Evolutionary conservation across 1,139 yeast genomes (phyloP).

Genomic region (Geotrichum carabidarum): DNA sequence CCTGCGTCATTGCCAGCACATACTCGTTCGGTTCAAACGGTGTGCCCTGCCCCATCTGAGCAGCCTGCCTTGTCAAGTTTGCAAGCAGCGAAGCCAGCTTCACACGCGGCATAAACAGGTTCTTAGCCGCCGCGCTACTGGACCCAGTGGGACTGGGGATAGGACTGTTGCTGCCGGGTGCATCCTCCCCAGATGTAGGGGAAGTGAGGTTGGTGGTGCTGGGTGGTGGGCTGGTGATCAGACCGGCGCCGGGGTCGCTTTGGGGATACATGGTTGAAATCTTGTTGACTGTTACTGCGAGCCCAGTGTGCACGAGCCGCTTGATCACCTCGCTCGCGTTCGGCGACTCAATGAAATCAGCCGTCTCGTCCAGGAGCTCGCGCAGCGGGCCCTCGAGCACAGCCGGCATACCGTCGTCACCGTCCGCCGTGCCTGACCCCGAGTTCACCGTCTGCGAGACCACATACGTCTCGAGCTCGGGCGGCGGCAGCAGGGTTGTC

Average conservation of each 20-base stretch:
- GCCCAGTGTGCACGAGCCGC: conserved; percentile 39
- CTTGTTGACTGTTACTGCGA: conserved; percentile 29
- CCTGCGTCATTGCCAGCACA: conserved; percentile 43
- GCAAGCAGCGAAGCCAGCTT: conserved; percentile 70
- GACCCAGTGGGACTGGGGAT: background rate
- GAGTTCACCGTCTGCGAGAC: conserved; percentile 33
- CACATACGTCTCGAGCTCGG: conserved; percentile 40
- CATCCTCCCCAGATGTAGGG: background rate
- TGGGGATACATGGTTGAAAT: conserved; percentile 28
- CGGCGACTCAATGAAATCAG: conserved; percentile 45
- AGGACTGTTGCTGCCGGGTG: background rate
- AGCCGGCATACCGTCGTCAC: conserved; percentile 23
- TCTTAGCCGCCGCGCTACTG: background rate
- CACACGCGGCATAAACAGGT: conserved; percentile 23
- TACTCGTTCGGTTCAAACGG: conserved; percentile 49
- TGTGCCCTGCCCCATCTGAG: conserved; percentile 44
- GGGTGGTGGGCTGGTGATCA: conserved; percentile 13
- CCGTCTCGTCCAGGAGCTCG: conserved; percentile 49
- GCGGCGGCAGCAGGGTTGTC: conserved; percentile 40
- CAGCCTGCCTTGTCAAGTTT: conserved; percentile 61
- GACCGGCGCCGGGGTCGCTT: conserved; percentile 20
- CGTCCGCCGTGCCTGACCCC: conserved; percentile 33
- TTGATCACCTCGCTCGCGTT: conserved; percentile 40
- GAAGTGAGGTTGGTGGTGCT: background rate
- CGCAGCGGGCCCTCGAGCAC: conserved; percentile 21